Base-by-base conservation (phyloP, 352 stramenopile species). In the Phytopythium chamaehyphon region DNA sequence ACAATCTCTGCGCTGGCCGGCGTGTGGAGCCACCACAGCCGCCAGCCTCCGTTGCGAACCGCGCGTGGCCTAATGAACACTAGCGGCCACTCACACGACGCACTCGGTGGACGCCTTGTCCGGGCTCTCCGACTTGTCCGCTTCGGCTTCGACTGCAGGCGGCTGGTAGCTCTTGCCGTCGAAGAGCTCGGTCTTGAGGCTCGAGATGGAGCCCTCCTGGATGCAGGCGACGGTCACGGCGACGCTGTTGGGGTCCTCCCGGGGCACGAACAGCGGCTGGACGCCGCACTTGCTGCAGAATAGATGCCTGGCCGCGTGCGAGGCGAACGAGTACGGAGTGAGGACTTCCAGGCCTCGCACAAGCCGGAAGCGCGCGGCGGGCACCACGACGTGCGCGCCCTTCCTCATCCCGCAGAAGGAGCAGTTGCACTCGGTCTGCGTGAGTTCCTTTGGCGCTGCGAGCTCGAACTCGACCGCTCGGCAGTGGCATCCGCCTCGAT, bases 281-380 rank as follows among this genome's bases (percentile, higher is more conserved):
- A 95, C 81, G 22, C 83, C 85, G 51, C 85, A 95, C 18, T 55
- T 38, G 38, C 74, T 71, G 77, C 85, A 93, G 64, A 93, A 93
- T 47, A 83, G 21, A 64, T 95, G 83, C 58, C 86, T 66, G 26
- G 85, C 83, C 51, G 62, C 62, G 62, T 85, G 73, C 43, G 78
- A 91, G 63, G 86, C 83, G 72, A 95, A 93, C 46, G 74, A 85
- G 66, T 95, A 93, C 43, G 65, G 72, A 10, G 80, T 73, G 19
- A 93, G 61, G 35, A 56, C 57, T 40, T 86, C 69, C 6, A 62
- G 35, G 19, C 72, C 73, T 14, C 56, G 26, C 12, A 78, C 50
- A 35, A 93, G 44, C 0, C 66, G 66, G 59, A 95, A 93, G 18
- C 61, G 57, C 21, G 69, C 55, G 14, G 44, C 50, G 18, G 78